Evolutionary conservation across 2,329 filamentous ascomycete species (phyloP).

Genomic region (Exophiala aquamarina): DNA sequence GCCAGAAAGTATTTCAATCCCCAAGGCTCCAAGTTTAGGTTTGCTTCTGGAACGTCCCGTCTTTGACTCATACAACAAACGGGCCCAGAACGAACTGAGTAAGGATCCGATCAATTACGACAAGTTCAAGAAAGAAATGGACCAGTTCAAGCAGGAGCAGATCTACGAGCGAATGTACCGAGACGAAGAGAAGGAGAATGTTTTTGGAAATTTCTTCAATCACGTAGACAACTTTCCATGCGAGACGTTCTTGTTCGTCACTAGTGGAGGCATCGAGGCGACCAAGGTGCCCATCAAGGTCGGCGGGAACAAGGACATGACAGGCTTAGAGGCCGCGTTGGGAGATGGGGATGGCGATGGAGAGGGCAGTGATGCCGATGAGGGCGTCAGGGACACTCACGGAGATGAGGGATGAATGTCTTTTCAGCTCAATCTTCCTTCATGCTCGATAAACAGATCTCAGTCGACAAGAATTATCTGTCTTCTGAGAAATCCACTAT

Average conservation of each 20-base stretch:
- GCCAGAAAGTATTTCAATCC: slow-evolving; percentile 74
- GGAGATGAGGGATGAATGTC: slow-evolving; percentile 29
- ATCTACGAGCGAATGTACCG: slow-evolving; percentile 92
- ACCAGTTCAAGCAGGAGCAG: slow-evolving; percentile 84
- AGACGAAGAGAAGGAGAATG: slow-evolving; percentile 82
- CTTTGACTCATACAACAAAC: slow-evolving; percentile 83
- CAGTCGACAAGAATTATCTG: too few relatives aligned
- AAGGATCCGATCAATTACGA: slow-evolving; percentile 74
- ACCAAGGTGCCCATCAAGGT: slow-evolving; percentile 42
- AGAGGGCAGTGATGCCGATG: slow-evolving; percentile 24
- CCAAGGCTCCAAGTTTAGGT: slow-evolving; percentile 88
- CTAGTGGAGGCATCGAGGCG: slow-evolving; percentile 65
- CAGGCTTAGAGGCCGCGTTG: slow-evolving; percentile 2
- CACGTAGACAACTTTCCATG: slow-evolving; percentile 74
- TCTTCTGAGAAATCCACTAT: too few relatives aligned
- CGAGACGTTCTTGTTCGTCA: slow-evolving; percentile 73
- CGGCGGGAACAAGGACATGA: slow-evolving; percentile 3
- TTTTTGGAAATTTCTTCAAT: slow-evolving; percentile 79
- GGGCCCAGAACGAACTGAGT: slow-evolving; percentile 62
- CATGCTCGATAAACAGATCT: too few relatives aligned
- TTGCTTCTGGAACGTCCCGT: slow-evolving; percentile 86
- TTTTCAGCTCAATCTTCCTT: too few relatives aligned
- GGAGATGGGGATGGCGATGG: slow-evolving; percentile 7
- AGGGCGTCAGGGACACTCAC: slow-evolving; percentile 23
- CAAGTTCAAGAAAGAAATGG: slow-evolving; percentile 74